Evolutionary conservation across 306 rosid species (phyloP).

Genomic region (Rubus parviflorus): DNA sequence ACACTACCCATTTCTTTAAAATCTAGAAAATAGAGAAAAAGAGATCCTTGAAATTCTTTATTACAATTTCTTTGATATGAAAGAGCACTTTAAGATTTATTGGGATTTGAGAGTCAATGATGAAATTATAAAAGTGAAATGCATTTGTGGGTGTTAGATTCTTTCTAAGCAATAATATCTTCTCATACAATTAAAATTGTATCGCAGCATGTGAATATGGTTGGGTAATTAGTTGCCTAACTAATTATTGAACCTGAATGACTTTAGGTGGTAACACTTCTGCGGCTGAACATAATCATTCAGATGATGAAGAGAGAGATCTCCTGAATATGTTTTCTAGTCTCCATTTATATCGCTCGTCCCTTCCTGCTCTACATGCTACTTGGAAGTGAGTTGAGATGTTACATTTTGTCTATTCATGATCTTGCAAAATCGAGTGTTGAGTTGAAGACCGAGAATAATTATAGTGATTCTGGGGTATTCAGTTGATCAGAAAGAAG

Average conservation of each 20-base stretch:
- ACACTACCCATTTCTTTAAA: no score
- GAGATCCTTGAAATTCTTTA: background rate
- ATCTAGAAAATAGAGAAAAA: background rate
- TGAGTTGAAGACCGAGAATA: background rate
- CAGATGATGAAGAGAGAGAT: constrained; percentile 30
- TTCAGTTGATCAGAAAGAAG: background rate
- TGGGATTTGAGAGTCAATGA: background rate
- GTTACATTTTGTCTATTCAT: background rate
- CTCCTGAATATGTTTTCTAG: constrained; percentile 24
- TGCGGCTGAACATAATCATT: constrained; percentile 22
- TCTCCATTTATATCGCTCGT: constrained; percentile 13
- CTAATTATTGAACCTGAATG: constrained; percentile 13
- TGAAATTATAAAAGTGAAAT: background rate
- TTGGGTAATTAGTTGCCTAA: constrained; percentile 7
- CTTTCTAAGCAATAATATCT: background rate
- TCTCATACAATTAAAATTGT: background rate
- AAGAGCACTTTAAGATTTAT: background rate
- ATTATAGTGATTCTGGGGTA: background rate
- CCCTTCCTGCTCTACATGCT: constrained; percentile 42
- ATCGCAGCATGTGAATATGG: background rate
- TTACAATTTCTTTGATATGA: background rate
- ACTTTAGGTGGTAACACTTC: constrained; percentile 28
- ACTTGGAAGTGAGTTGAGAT: constrained; percentile 61
- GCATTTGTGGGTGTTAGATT: background rate
- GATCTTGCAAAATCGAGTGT: background rate